These are phyloP conservation scores for Gastrodia elata DNA, from an alignment of 106 monocot genomes.

Conservation along the genomic window DNA sequence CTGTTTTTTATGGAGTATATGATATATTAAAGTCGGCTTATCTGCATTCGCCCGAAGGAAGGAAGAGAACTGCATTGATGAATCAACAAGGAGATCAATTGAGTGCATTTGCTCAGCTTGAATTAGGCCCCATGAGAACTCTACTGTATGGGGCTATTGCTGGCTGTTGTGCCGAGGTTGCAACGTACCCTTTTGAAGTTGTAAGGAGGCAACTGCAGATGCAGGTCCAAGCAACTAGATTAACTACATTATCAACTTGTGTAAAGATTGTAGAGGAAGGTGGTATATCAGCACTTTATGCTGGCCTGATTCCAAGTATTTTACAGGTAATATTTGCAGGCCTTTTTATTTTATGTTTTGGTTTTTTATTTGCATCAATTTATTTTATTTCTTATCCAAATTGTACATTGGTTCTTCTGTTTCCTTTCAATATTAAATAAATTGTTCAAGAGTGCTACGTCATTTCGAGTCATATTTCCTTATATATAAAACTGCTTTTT, in stretches of 20 bases:
- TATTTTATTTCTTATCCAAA: neutral
- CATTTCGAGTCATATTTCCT: neutral
- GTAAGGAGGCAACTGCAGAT: conserved; percentile 79
- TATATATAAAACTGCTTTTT: neutral
- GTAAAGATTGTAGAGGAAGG: conserved; percentile 77
- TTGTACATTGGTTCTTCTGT: neutral
- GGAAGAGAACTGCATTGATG: conserved; percentile 43
- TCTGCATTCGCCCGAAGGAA: conserved; percentile 79
- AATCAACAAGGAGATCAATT: conserved; percentile 41
- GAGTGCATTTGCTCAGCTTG: conserved; percentile 74
- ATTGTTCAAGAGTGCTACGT: neutral
- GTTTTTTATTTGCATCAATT: neutral
- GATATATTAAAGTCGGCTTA: conserved; percentile 85
- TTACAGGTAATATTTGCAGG: conserved; percentile 54
- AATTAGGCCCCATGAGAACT: conserved; percentile 68
- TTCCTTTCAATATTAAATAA: neutral
- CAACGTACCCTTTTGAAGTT: conserved; percentile 96
- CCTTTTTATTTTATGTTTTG: conserved; percentile 1
- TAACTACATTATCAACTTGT: conserved; percentile 70
- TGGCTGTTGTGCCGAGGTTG: conserved; percentile 90
- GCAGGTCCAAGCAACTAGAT: conserved; percentile 68
- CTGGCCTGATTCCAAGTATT: conserved; percentile 87
- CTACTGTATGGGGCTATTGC: conserved; percentile 91
- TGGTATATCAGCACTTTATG: conserved; percentile 80
- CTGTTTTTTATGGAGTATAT: conserved; percentile 97